A percentile compares a stretch with the other conserved stretches of the same genome.
phyloP scores from a whole-genome alignment of 352 stramenopile genomes.

The Globisporangium heterothallicum region DNA sequence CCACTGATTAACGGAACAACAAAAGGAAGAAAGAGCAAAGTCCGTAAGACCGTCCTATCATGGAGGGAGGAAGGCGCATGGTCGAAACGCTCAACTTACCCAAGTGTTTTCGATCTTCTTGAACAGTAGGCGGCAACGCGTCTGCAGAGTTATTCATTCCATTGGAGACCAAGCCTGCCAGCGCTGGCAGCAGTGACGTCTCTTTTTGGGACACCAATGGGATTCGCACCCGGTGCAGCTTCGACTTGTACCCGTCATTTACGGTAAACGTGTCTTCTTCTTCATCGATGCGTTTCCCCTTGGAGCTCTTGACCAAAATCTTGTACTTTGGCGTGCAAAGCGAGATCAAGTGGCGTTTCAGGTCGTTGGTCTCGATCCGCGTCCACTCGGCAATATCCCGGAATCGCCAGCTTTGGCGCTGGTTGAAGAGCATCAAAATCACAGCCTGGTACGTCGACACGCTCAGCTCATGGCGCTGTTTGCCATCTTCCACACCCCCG shows the following conservation, averaged over 20 bases:
- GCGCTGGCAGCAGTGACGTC: constrained; percentile 43
- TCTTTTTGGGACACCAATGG: constrained; percentile 82
- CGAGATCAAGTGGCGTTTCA: constrained; percentile 95
- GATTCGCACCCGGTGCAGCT: constrained; percentile 85
- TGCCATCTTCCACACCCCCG: constrained; percentile 38
- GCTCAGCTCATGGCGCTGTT: constrained; percentile 90
- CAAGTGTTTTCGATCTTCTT: constrained; percentile 95
- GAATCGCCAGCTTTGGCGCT: constrained; percentile 67
- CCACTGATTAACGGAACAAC: constrained; percentile 44
- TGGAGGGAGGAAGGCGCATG: no score
- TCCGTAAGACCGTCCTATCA: no score
- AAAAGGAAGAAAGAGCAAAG: background rate
- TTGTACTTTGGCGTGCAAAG: constrained; percentile 97
- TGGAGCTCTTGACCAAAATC: constrained; percentile 96
- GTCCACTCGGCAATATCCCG: constrained; percentile 89
- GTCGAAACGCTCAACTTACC: constrained; percentile 29
- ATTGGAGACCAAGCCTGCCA: constrained; percentile 18
- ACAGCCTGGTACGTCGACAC: constrained; percentile 98
- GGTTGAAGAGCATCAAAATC: constrained; percentile 98
- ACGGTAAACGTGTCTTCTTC: constrained; percentile 93
- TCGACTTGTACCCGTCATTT: constrained; percentile 94
- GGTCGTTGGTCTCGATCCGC: constrained; percentile 81
- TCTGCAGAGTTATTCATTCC: constrained; percentile 51
- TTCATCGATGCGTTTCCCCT: constrained; percentile 94
- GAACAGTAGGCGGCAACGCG: constrained; percentile 86